Evolutionary conservation across 106 monocot genomes (phyloP).

Genomic region (Agapanthus africanus): DNA sequence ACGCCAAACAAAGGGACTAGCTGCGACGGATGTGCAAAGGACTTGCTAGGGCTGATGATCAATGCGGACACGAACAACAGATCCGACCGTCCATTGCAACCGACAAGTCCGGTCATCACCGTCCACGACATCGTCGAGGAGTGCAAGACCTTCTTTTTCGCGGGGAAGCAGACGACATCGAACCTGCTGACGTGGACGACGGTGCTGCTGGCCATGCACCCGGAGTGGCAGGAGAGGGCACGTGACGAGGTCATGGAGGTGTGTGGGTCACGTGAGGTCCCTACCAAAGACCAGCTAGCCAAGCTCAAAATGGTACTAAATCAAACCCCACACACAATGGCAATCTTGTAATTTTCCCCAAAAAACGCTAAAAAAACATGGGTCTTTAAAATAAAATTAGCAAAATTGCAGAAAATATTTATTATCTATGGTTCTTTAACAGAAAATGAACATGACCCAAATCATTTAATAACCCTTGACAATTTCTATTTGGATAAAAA

Average conservation of each 20-base stretch:
- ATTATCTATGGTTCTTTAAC: too few species aligned
- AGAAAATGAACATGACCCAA: too few species aligned
- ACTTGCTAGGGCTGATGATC: slow-evolving; percentile 71
- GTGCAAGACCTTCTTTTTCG: slow-evolving; percentile 97
- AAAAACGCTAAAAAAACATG: too few species aligned
- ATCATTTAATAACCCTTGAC: background rate
- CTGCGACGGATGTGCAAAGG: slow-evolving; percentile 22
- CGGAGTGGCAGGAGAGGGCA: slow-evolving; percentile 74
- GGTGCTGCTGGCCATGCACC: slow-evolving; percentile 79
- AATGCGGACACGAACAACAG: slow-evolving; percentile 15
- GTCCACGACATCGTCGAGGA: slow-evolving; percentile 68
- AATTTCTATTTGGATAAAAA: background rate
- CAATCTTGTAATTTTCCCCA: background rate
- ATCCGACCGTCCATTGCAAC: background rate
- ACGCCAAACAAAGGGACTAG: background rate
- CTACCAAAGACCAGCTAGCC: slow-evolving; percentile 54
- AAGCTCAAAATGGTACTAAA: slow-evolving; percentile 70
- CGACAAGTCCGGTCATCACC: slow-evolving; percentile 2
- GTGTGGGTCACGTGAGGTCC: slow-evolving; percentile 53
- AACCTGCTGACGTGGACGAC: slow-evolving; percentile 84
- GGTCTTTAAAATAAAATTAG: too few species aligned
- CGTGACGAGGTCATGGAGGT: slow-evolving; percentile 64
- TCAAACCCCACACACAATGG: background rate
- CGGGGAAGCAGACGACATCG: slow-evolving; percentile 83
- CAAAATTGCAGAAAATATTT: too few species aligned